phyloP scores from a whole-genome alignment of 2,329 filamentous ascomycete species.

The Allantophomopsis cytisporea region DNA sequence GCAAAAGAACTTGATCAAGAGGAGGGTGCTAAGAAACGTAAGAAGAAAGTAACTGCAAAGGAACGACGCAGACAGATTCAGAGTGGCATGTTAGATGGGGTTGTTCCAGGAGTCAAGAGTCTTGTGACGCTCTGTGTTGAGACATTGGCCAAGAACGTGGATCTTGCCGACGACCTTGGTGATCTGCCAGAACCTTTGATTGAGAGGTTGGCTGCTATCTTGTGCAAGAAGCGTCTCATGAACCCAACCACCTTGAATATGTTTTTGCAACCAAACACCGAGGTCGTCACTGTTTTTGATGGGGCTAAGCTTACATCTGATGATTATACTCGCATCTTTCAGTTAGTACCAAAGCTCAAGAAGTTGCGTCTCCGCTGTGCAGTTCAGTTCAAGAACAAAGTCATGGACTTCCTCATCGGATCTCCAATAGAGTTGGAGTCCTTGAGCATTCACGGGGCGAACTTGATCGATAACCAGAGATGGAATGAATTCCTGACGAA shows the following conservation, averaged over 20 bases:
- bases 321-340: conserved; percentile 72
- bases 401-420: conserved; percentile 68
- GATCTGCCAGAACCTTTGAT: conserved; percentile 39
- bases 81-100: conserved; percentile 74
- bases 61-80: conserved; percentile 62
- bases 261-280: conserved; percentile 37
- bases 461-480: conserved; percentile 62
- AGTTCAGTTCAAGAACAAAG: conserved; percentile 81
- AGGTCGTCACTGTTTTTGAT: conserved; percentile 42
- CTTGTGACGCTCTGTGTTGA: conserved; percentile 52
- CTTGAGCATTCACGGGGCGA: conserved; percentile 72
- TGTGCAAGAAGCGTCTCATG: conserved; percentile 46
- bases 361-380: conserved; percentile 67
- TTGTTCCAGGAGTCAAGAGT: conserved; percentile 49
- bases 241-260: conserved; percentile 38
- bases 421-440: conserved; percentile 56
- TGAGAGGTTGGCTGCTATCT: conserved; percentile 43
- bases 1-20: conserved; percentile 61
- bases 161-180: conserved; percentile 47
- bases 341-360: conserved; percentile 54
- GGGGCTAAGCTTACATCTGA: conserved; percentile 52
- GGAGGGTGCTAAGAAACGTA: conserved; percentile 43
- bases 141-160: conserved; percentile 46
- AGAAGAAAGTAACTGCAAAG: conserved; percentile 38
- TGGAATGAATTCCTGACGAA: conserved; percentile 59